Evolutionary conservation across 139 green algal genomes (phyloP).

Genomic region (Coccomyxa sp.): DNA sequence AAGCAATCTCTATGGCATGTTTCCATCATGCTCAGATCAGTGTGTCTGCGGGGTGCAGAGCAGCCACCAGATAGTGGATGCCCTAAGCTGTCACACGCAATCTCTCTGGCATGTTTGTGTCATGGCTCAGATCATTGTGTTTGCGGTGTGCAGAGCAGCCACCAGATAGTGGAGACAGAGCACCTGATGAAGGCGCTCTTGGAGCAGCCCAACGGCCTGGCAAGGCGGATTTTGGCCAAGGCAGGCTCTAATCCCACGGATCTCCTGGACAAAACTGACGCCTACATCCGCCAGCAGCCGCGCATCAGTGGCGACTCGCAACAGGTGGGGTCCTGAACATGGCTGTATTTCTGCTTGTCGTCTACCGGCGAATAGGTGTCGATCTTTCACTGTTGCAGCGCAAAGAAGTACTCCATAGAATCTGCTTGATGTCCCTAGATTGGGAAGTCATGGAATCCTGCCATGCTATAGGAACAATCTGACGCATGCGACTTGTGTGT

Average conservation of each 20-base stretch:
- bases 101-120: too few relatives aligned
- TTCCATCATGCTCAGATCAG: background rate
- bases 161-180: conserved; percentile 97
- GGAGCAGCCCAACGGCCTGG: conserved; percentile 93
- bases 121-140: background rate
- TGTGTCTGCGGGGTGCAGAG: background rate
- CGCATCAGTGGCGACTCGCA: conserved; percentile 61
- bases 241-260: conserved; percentile 71
- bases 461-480: too few relatives aligned
- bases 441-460: too few relatives aligned
- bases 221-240: conserved; percentile 78
- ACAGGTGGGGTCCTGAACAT: conserved; percentile 46
- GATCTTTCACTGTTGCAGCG: too few relatives aligned
- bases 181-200: conserved; percentile 95
- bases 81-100: background rate
- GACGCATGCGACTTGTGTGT: too few relatives aligned
- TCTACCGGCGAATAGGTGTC: too few relatives aligned
- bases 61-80: conserved; percentile 89
- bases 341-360: too few relatives aligned
- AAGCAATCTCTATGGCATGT: background rate
- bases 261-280: conserved; percentile 76
- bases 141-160: conserved; percentile 19
- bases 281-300: conserved; percentile 75
- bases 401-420: too few relatives aligned
- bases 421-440: too few relatives aligned